A percentile compares a stretch with the other conserved stretches of the same genome.
phyloP scores from a whole-genome alignment of 768 basidiomycete genomes.

The Omphalotus guepiniiformis region DNA sequence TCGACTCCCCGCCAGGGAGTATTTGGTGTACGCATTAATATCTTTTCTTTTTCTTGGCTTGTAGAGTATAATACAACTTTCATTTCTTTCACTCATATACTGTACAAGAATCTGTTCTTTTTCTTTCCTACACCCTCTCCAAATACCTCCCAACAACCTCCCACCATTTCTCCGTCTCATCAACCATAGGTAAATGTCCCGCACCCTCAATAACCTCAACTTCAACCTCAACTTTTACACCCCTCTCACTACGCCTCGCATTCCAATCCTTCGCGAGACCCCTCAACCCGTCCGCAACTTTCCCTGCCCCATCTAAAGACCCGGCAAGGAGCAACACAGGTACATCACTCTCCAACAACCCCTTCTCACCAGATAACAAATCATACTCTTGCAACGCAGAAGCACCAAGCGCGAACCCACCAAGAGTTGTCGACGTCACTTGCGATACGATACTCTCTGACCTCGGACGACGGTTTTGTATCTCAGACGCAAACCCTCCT shows the following conservation, averaged over 20 bases:
- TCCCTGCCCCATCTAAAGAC: slow-evolving; percentile 43
- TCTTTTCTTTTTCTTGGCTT: too few species aligned
- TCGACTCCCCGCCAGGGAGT: slow-evolving; percentile 1
- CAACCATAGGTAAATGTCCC: slow-evolving; percentile 53
- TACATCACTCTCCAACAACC: not conserved
- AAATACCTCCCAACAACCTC: slow-evolving; percentile 29
- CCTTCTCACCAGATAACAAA: slow-evolving; percentile 17
- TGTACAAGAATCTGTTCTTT: not conserved
- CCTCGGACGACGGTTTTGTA: slow-evolving; percentile 16
- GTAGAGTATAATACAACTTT: too few species aligned
- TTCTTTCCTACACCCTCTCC: slow-evolving; percentile 11
- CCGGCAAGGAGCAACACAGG: slow-evolving; percentile 40
- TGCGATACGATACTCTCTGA: not conserved
- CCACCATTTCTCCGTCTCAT: slow-evolving; percentile 40
- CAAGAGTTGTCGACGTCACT: slow-evolving; percentile 33
- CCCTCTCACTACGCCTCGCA: slow-evolving; percentile 12
- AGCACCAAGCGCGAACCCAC: slow-evolving; percentile 44
- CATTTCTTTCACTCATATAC: too few species aligned
- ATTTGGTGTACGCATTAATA: too few species aligned
- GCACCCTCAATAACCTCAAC: slow-evolving; percentile 32
- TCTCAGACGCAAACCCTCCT: slow-evolving; percentile 18
- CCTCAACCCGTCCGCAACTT: slow-evolving; percentile 36
- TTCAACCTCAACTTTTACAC: slow-evolving; percentile 18
- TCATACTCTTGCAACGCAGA: slow-evolving; percentile 43
- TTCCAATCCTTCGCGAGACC: slow-evolving; percentile 31